Base-by-base conservation (phyloP, 441 rosid species). In the Bocquillonia castaneifolia region DNA sequence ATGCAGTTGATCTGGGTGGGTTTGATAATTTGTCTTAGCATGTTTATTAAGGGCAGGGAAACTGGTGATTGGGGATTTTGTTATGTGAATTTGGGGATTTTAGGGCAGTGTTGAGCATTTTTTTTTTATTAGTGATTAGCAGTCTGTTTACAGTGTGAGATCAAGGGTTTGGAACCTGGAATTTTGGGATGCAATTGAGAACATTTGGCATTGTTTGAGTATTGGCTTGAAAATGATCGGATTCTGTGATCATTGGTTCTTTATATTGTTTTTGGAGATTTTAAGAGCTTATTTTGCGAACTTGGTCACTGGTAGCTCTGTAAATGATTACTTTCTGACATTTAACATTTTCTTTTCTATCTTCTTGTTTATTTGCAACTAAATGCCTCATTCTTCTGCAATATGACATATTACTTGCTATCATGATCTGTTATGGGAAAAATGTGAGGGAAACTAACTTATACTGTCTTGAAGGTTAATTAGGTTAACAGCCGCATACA, bases 131-230 rank as follows among this genome's bases (percentile, higher is more conserved):
- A 1, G 29, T 20, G 51, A 25, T 61, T 44, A 40, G 34, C 25
- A 10, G 51, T 20, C 32, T 39, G 23, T 25, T 39, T 29, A 31
- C 4, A 5, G 29, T 6, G 44, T 61, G 39, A 25, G 23, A 29
- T 47, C n/a, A 14, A 44, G 48, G n/a, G n/a, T 18, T 63, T 39
- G 7, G 39, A 3, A 5, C 15, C 22, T 45, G 7, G 17, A 47
- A 47, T 17, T 23, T 31, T 50, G 20, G 32, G 22, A 28, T 55
- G 50, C 14, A 25, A 37, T 18, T 4, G 59, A 69, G 40, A 34
- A 59, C 52, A 59, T 28, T 17, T 37, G 48, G 18, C 52, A 26
- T 59, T 48, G 2, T 13, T 45, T 67, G 13, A 63, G 67, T n/a
- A 18, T 29, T 18, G 53, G 0, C 4, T 26, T 28, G 66, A 47